Conservation (phyloP, 768 basidiomycete species). For the Boletus barrowsii region DNA sequence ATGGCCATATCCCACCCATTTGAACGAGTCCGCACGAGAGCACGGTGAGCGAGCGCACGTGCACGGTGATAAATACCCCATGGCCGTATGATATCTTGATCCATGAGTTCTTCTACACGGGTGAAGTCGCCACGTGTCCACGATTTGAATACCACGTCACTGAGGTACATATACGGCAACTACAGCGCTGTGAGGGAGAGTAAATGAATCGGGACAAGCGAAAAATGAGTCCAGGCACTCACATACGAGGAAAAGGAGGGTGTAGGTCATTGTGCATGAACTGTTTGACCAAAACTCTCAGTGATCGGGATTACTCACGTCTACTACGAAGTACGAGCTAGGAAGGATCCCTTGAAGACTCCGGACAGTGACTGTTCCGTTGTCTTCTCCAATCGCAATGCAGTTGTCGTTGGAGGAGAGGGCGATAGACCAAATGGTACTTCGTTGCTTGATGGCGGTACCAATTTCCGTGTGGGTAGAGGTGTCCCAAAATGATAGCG, state of each 20-base stretch:
- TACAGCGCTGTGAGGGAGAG: too few species aligned
- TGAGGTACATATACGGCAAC: slow-evolving; percentile 1
- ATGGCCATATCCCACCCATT: neutral
- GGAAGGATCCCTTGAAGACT: neutral
- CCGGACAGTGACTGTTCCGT: neutral
- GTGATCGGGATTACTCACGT: neutral
- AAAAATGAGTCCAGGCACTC: too few species aligned
- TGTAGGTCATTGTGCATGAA: too few species aligned
- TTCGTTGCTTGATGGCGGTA: neutral
- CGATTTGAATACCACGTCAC: neutral
- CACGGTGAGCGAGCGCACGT: neutral
- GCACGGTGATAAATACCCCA: neutral
- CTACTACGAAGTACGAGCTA: neutral
- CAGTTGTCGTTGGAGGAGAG: neutral
- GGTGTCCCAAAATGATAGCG: slow-evolving; percentile 2
- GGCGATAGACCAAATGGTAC: neutral
- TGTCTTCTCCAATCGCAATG: neutral
- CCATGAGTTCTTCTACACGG: neutral
- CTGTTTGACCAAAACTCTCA: too few species aligned
- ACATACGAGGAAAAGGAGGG: too few species aligned
- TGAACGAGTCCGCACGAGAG: neutral
- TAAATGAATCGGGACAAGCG: too few species aligned
- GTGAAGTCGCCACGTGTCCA: neutral
- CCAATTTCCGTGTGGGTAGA: neutral
- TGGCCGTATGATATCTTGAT: neutral